A percentile compares a stretch with the other conserved stretches of the same genome.
Conservation (phyloP, 768 basidiomycete genomes). For the Boletus rex-veris region DNA sequence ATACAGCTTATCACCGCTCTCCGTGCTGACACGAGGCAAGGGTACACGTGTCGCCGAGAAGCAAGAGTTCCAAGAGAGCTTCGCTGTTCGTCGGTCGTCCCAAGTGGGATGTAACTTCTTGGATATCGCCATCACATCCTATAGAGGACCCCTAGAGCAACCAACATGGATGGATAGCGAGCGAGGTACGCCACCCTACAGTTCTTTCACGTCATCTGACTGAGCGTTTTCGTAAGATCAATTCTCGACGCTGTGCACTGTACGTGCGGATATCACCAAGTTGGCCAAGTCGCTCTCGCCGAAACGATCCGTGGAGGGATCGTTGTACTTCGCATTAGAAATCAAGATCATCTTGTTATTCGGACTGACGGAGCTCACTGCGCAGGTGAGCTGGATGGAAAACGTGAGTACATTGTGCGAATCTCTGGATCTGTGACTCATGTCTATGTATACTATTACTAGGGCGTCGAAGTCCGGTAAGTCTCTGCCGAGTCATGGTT, state of each 20-base stretch:
- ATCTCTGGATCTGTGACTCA: background rate
- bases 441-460: background rate
- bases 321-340: conserved; percentile 26
- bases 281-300: conserved; percentile 25
- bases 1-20: background rate
- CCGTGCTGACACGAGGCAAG: conserved; percentile 22
- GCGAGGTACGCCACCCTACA: conserved; percentile 18
- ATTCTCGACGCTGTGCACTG: conserved; percentile 35
- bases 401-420: conserved; percentile 33
- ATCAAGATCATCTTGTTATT: conserved; percentile 44
- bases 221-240: conserved; percentile 18
- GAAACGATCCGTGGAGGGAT: conserved; percentile 21
- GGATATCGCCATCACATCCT: conserved; percentile 27
- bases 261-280: conserved; percentile 33
- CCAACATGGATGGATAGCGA: conserved; percentile 36
- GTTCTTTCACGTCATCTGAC: background rate
- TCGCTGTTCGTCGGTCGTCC: conserved; percentile 29
- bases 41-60: conserved; percentile 44
- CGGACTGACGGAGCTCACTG: conserved; percentile 51
- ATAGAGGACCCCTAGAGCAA: conserved; percentile 25
- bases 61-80: conserved; percentile 42
- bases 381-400: conserved; percentile 50
- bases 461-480: conserved; percentile 40
- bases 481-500: background rate
- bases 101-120: conserved; percentile 21